Evolutionary conservation across 495 filamentous ascomycete genomes (phyloP), one percentile per base, ranked within the genome.

Genomic region (Penicillium lagena): DNA sequence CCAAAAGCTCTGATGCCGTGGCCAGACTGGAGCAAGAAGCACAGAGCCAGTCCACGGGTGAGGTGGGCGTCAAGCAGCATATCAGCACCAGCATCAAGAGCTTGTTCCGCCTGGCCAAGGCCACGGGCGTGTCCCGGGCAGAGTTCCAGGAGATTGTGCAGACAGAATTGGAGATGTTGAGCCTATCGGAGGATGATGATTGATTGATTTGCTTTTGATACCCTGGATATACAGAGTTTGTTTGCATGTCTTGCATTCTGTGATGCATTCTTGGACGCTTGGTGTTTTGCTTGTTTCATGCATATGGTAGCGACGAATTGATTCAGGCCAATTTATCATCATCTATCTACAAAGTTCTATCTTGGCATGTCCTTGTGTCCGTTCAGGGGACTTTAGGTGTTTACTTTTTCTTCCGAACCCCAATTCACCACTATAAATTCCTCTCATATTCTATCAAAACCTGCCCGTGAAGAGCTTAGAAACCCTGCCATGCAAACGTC

Each of bases 41-140:
- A 3, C 76, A 76, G 40, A 78, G 63, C 38, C 79, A 80, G 46
- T 80, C 81, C 13, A 76, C 80, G 40, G 83, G 74, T 42, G 89
- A 95, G 58, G 71, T 86, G 11, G 90, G 83, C 4, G 80, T 96
- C 14, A 87, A 88, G 62, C 88, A 95, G 62, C 93, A 96, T 63
- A 83, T 98, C 22, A 79, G 85, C 35, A 81, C 86, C 7, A 90
- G 83, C 56, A 81, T 98, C 47, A 90, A 95, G 72, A 93, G 87
- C 62, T 62, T 98, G 49, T 96, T 84, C 57, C 72, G 89, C 32
- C 68, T 98, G 29, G 88, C 89, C 35, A 79, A 81, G 54, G 76
- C 80, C 12, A 81, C 81, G 13, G 93, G 93, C 2, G 89, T 98
- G 49, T 82, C 87, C 38, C 73, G 87, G 39, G 75, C 76, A 22